A percentile compares a stretch with the other conserved stretches of the same genome.
Conservation (phyloP, 2,329 filamentous ascomycete species). For the Monosporascus sp. region DNA sequence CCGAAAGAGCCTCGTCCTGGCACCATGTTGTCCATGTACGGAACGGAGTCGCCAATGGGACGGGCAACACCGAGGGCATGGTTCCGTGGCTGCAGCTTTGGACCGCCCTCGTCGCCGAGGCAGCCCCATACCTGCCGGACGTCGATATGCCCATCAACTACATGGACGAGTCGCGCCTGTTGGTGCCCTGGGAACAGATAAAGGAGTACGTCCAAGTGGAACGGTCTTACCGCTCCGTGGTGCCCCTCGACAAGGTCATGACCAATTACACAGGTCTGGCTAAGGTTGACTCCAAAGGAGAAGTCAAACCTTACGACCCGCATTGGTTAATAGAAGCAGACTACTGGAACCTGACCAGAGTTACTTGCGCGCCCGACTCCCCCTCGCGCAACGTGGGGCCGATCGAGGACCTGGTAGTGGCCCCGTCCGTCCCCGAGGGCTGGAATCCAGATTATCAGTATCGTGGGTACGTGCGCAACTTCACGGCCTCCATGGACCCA, state of each 20-base stretch:
- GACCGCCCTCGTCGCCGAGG: conserved; percentile 44
- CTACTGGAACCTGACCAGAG: conserved; percentile 45
- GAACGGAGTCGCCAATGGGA: conserved; percentile 33
- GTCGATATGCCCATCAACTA: conserved; percentile 50
- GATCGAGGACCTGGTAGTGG: conserved; percentile 28
- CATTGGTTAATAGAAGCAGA: conserved; percentile 31
- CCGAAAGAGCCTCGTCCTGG: conserved; percentile 35
- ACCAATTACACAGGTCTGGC: conserved; percentile 28
- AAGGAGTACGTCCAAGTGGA: conserved; percentile 37
- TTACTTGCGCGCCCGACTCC: conserved; percentile 44
- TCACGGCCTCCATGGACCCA: conserved; percentile 47
- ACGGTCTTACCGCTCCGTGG: conserved; percentile 29
- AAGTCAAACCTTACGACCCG: conserved; percentile 21
- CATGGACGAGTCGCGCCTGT: conserved; percentile 45
- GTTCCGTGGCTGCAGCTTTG: conserved; percentile 44
- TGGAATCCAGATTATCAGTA: conserved; percentile 24
- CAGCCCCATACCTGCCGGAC: conserved; percentile 45
- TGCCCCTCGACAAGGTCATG: conserved; percentile 32
- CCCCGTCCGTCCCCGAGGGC: conserved; percentile 15
- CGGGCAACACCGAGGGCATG: conserved; percentile 33
- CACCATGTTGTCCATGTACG: conserved; percentile 43
- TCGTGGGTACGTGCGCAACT: conserved; percentile 48
- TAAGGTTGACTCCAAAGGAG: conserved; percentile 11
- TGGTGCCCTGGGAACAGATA: conserved; percentile 48
- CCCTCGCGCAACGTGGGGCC: conserved; percentile 33